These are phyloP conservation scores for Trichoderma citrinoviride DNA, from an alignment of 2,329 filamentous ascomycete species.

Conservation along the genomic window DNA sequence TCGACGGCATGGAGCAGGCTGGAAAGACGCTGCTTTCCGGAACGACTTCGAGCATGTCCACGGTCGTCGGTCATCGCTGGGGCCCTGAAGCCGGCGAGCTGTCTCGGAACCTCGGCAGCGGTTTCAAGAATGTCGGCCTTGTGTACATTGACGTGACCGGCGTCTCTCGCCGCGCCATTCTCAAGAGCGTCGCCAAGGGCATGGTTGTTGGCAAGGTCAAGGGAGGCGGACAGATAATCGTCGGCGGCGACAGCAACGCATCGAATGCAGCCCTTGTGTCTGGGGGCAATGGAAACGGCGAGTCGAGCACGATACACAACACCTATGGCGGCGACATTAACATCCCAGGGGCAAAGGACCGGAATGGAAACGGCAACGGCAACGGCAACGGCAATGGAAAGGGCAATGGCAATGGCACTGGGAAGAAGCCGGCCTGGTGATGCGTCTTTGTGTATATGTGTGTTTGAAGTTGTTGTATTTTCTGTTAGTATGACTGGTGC, in stretches of 20 bases:
- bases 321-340: slow-evolving; percentile 32
- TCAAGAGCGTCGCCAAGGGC: slow-evolving; percentile 94
- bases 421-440: slow-evolving; percentile 33
- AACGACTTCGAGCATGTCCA: slow-evolving; percentile 74
- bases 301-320: slow-evolving; percentile 24
- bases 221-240: slow-evolving; percentile 69
- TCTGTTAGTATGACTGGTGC: not conserved
- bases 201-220: slow-evolving; percentile 86
- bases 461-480: not conserved
- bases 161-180: slow-evolving; percentile 80
- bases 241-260: slow-evolving; percentile 59
- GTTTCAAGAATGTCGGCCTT: slow-evolving; percentile 92
- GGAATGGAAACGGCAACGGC: slow-evolving; percentile 26
- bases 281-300: slow-evolving; percentile 25
- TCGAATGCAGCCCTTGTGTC: slow-evolving; percentile 24
- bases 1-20: slow-evolving; percentile 88
- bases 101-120: slow-evolving; percentile 71
- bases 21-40: slow-evolving; percentile 74
- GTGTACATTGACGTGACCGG: slow-evolving; percentile 97
- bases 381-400: slow-evolving; percentile 29
- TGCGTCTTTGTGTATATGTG: not conserved
- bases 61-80: slow-evolving; percentile 85
- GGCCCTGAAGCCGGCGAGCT: slow-evolving; percentile 80
- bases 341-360: slow-evolving; percentile 30
- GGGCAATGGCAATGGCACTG: slow-evolving; percentile 27